phyloP scores from a whole-genome alignment of 2,329 filamentous ascomycete species.

The Ophiostoma sp. region DNA sequence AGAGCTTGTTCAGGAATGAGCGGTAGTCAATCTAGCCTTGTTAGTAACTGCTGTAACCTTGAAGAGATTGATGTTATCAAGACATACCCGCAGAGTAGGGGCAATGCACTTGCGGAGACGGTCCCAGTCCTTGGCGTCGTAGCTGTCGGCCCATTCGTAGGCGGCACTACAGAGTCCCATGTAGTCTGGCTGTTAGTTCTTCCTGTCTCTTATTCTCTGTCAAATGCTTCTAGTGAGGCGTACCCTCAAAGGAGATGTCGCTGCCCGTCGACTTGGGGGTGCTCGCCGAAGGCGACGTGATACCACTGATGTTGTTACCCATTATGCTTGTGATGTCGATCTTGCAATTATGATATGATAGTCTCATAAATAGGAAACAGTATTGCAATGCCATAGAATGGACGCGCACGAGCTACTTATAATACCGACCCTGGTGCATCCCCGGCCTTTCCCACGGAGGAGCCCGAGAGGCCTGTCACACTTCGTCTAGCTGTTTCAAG shows the following conservation, averaged over 20 bases:
- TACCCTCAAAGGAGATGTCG: slow-evolving; percentile 27
- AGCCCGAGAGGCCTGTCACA: slow-evolving; percentile 23
- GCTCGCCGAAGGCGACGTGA: slow-evolving; percentile 12
- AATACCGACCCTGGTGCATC: background rate
- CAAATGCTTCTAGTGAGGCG: background rate
- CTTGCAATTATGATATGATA: background rate
- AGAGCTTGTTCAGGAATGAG: slow-evolving; percentile 54
- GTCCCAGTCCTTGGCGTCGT: slow-evolving; percentile 62
- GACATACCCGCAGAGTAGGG: slow-evolving; percentile 48
- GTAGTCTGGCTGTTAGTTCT: slow-evolving; percentile 39
- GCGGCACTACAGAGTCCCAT: slow-evolving; percentile 45
- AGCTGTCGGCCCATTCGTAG: slow-evolving; percentile 61
- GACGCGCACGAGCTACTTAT: background rate
- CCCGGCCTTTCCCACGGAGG: slow-evolving; percentile 20
- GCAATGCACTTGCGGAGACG: slow-evolving; percentile 57
- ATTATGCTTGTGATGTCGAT: slow-evolving; percentile 16
- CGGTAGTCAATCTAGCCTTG: slow-evolving; percentile 63
- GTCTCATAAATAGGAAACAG: background rate
- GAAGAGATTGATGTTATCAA: background rate
- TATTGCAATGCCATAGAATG: background rate
- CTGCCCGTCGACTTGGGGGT: slow-evolving; percentile 6
- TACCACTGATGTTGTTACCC: slow-evolving; percentile 23
- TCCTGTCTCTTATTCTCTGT: background rate
- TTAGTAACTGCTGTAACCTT: background rate
- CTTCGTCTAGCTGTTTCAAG: background rate